Evolutionary conservation across 2,329 filamentous ascomycete genomes (phyloP).

Genomic region (Teratosphaeriaceae sp.): DNA sequence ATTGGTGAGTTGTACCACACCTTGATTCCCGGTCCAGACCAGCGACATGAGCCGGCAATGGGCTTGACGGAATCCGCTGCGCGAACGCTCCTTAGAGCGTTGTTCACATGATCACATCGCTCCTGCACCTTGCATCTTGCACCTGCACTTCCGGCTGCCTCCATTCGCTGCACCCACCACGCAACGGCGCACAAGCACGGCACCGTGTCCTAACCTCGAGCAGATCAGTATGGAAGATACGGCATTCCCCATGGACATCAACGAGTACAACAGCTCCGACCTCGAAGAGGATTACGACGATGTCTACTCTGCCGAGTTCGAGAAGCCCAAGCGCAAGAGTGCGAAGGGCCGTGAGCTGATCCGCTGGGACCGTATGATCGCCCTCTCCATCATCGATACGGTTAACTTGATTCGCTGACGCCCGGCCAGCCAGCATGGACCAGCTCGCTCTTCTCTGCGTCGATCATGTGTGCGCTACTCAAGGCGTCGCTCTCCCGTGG

Average conservation of each 20-base stretch:
- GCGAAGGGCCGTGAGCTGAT: constrained; percentile 20
- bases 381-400: not conserved
- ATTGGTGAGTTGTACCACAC: no score
- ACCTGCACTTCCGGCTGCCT: not conserved
- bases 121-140: not conserved
- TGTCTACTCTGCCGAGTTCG: not conserved
- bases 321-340: constrained; percentile 16
- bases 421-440: constrained; percentile 19
- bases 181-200: no score
- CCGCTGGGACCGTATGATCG: constrained; percentile 24
- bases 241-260: not conserved
- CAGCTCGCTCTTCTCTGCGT: constrained; percentile 21
- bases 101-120: no score
- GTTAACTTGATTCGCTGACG: not conserved
- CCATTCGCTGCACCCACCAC: no score
- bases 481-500: constrained; percentile 18
- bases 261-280: not conserved
- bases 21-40: no score
- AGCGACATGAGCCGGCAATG: not conserved
- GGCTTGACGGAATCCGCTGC: not conserved
- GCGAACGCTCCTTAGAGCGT: not conserved
- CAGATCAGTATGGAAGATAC: no score
- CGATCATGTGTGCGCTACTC: constrained; percentile 15
- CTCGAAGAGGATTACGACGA: constrained; percentile 1
- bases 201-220: not conserved